phyloP scores from a whole-genome alignment of 169 alveolate species.

The Eimeria falciformis region DNA sequence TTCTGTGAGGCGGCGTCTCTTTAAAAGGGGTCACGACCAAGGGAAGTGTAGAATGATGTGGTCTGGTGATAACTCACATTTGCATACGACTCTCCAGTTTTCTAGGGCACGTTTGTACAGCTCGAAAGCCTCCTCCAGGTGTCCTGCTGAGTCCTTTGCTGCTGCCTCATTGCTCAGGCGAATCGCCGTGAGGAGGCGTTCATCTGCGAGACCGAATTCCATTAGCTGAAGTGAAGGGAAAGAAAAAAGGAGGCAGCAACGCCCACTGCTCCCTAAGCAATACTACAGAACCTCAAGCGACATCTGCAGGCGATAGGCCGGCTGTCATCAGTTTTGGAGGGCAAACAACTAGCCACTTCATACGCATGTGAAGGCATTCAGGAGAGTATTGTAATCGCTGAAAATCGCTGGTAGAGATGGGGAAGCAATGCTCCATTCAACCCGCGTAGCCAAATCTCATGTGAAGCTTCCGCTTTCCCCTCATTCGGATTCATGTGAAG shows the following conservation, averaged over 20 bases:
- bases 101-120: slow-evolving; percentile 81
- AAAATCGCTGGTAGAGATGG: too few species aligned
- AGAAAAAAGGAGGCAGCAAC: neutral
- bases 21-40: neutral
- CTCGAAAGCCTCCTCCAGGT: slow-evolving; percentile 79
- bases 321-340: too few species aligned
- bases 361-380: too few species aligned
- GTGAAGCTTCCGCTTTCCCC: too few species aligned
- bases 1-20: neutral
- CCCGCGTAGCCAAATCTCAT: too few species aligned
- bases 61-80: slow-evolving; percentile 46
- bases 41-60: neutral
- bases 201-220: slow-evolving; percentile 67
- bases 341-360: too few species aligned
- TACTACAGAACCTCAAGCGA: neutral
- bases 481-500: too few species aligned
- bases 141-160: slow-evolving; percentile 78
- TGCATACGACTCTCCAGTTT: slow-evolving; percentile 76
- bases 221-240: slow-evolving; percentile 42
- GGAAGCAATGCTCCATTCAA: too few species aligned
- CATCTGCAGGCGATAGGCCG: neutral
- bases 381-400: too few species aligned
- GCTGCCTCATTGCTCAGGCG: slow-evolving; percentile 80
- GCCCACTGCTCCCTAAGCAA: neutral
- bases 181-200: slow-evolving; percentile 77